Percentiles rank a stretch among this genome's conserved stretches.
These are phyloP conservation scores for Ophiostoma sp. DNA, from an alignment of 2,329 filamentous ascomycete species.

Conservation along the genomic window DNA sequence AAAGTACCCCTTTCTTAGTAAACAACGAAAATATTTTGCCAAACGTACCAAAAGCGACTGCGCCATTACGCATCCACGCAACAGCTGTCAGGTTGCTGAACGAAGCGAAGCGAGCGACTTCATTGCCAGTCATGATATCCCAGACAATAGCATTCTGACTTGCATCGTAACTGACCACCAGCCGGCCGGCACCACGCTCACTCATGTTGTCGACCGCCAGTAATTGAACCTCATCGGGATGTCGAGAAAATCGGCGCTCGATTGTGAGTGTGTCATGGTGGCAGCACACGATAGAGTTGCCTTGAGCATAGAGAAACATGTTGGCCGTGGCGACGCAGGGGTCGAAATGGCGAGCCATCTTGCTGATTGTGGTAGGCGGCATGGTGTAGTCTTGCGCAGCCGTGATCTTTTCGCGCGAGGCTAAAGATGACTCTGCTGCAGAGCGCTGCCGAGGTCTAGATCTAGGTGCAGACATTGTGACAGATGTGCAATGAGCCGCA, in stretches of 20 bases:
- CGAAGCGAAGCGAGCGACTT: constrained; percentile 85
- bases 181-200: constrained; percentile 73
- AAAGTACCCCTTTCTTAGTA: neutral
- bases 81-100: constrained; percentile 82
- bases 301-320: constrained; percentile 83
- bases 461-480: constrained; percentile 53
- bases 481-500: neutral
- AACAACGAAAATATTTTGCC: neutral
- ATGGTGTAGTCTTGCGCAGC: constrained; percentile 50
- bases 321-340: constrained; percentile 87
- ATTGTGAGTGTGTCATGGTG: constrained; percentile 90
- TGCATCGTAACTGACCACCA: constrained; percentile 89
- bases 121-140: constrained; percentile 88
- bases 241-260: constrained; percentile 77
- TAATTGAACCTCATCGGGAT: constrained; percentile 75
- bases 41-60: constrained; percentile 83
- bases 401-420: constrained; percentile 30
- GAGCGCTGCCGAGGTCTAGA: constrained; percentile 50
- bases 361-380: constrained; percentile 44
- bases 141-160: constrained; percentile 92
- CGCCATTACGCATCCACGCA: constrained; percentile 94
- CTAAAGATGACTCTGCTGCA: constrained; percentile 51
- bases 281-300: constrained; percentile 73
- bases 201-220: constrained; percentile 88
- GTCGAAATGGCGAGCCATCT: constrained; percentile 60